Conservation (phyloP, 371 early-diverging fungal genomes). For the Mortierella sp. region DNA sequence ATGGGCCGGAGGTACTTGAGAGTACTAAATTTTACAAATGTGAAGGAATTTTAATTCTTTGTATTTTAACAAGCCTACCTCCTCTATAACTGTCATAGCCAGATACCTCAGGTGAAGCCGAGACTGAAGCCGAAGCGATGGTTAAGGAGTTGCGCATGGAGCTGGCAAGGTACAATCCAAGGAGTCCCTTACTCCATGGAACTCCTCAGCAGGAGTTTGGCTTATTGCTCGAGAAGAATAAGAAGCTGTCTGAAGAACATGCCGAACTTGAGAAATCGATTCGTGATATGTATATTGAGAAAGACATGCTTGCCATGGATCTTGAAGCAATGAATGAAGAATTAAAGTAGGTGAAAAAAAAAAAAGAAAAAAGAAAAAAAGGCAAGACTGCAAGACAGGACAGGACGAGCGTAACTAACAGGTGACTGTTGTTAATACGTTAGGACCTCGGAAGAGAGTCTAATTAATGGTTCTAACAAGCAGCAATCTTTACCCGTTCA, state of each 20-base stretch:
- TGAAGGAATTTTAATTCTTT: background rate
- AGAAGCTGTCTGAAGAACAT: slow-evolving; percentile 19
- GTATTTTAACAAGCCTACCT: background rate
- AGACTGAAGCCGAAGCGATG: slow-evolving; percentile 7
- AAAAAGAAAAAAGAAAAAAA: background rate
- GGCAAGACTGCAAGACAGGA: no score
- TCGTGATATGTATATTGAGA: slow-evolving; percentile 28
- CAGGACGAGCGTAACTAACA: no score
- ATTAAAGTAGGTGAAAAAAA: slow-evolving; percentile 9
- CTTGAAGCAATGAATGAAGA: slow-evolving; percentile 37
- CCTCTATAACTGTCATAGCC: slow-evolving; percentile 5
- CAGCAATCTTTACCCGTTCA: background rate
- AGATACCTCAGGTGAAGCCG: background rate
- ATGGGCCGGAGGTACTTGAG: slow-evolving; percentile 10
- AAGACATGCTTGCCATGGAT: slow-evolving; percentile 41
- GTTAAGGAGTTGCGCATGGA: slow-evolving; percentile 31
- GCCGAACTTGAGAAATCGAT: slow-evolving; percentile 18
- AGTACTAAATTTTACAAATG: background rate
- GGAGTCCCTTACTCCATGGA: slow-evolving; percentile 35
- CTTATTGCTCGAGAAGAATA: slow-evolving; percentile 16
- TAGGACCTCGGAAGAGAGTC: background rate
- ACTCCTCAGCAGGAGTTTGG: slow-evolving; percentile 37
- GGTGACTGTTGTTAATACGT: background rate
- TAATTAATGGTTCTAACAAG: background rate
- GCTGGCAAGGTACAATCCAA: slow-evolving; percentile 35